Evolutionary conservation across 176 grass and related monocot species (phyloP).

Genomic region (Rhipidocladum racemiflorum): DNA sequence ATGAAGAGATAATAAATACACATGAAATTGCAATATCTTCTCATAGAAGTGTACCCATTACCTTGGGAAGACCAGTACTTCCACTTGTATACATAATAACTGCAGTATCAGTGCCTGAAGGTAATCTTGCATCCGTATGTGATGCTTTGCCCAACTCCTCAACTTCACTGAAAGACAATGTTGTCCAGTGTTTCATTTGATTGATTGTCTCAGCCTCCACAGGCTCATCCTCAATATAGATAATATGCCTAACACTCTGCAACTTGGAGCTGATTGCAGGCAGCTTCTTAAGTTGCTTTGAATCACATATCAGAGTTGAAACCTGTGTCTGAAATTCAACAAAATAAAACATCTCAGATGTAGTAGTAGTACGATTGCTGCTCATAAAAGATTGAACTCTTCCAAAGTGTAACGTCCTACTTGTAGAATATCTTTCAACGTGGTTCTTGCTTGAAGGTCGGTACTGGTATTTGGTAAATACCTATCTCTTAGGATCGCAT

Average conservation of each 20-base stretch:
- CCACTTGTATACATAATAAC: conserved; percentile 96
- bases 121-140: conserved; percentile 49
- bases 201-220: conserved; percentile 47
- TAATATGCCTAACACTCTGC: conserved; percentile 55
- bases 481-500: not conserved
- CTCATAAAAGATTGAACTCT: not conserved
- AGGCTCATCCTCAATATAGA: conserved; percentile 91
- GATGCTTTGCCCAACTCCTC: conserved; percentile 64
- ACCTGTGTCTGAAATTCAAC: conserved; percentile 75
- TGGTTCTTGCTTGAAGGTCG: not conserved
- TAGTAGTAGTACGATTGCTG: not conserved
- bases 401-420: not conserved
- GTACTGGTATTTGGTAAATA: not conserved
- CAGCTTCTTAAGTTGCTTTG: conserved; percentile 87
- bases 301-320: conserved; percentile 79
- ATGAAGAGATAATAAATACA: not conserved
- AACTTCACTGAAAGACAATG: conserved; percentile 60
- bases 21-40: conserved; percentile 21
- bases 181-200: conserved; percentile 49
- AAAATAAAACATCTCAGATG: conserved; percentile 4
- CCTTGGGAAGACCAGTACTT: conserved; percentile 90
- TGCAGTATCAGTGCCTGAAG: conserved; percentile 64
- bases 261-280: conserved; percentile 63
- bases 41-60: conserved; percentile 9
- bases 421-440: not conserved